phyloP scores from a whole-genome alignment of 208 protist genomes.

The Leishmania gerbilli region DNA sequence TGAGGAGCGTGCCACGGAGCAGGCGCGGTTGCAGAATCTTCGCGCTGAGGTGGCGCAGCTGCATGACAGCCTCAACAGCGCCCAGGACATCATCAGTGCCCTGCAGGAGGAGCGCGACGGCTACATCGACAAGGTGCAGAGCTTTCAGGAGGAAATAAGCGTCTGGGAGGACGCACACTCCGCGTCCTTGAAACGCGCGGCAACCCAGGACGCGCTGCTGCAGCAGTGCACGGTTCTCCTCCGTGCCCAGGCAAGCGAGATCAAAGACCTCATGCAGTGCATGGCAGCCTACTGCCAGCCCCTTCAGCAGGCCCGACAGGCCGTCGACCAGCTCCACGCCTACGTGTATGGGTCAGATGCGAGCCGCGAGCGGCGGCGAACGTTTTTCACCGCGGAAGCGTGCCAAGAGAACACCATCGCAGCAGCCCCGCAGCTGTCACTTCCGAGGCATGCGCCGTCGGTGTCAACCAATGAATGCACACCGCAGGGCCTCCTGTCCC shows the following conservation, averaged over 20 bases:
- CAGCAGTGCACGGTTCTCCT: conserved; percentile 33
- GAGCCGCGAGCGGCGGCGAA: conserved; percentile 11
- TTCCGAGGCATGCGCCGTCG: not conserved
- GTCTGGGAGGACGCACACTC: conserved; percentile 71
- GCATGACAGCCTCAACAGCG: conserved; percentile 42
- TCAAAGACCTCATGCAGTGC: conserved; percentile 31
- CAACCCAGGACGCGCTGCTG: conserved; percentile 28
- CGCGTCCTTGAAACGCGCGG: conserved; percentile 36
- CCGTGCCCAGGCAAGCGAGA: conserved; percentile 36
- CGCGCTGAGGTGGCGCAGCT: conserved; percentile 40
- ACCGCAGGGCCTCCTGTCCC: not conserved
- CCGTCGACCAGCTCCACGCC: conserved; percentile 13
- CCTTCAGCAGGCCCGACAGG: conserved; percentile 9
- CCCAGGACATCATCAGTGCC: conserved; percentile 41
- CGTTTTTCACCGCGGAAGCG: conserved; percentile 1
- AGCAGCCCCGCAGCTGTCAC: not conserved
- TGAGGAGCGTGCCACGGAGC: conserved; percentile 42
- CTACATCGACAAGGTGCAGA: conserved; percentile 29
- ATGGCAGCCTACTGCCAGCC: conserved; percentile 35
- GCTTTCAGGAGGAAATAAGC: conserved; percentile 56
- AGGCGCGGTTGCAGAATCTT: conserved; percentile 41
- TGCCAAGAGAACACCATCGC: not conserved
- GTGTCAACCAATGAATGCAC: not conserved
- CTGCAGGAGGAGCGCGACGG: conserved; percentile 53
- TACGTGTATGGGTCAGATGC: not conserved